Evolutionary conservation across 352 stramenopile species (phyloP).

Genomic region (Phytophthora syringae): DNA sequence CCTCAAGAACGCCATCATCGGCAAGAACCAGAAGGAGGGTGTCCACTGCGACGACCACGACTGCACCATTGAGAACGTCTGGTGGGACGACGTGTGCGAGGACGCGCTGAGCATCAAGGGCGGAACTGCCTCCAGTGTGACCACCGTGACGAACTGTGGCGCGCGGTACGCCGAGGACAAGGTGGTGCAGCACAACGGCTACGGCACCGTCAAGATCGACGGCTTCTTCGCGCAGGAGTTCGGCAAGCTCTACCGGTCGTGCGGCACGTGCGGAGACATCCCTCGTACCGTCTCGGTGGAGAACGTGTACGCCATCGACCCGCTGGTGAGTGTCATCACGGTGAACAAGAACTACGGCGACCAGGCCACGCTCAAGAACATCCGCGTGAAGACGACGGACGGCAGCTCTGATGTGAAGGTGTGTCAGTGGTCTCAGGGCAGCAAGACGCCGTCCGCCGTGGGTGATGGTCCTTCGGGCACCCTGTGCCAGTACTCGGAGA

Average conservation of each 20-base stretch:
- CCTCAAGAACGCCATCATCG: too few species aligned
- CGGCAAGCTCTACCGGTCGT: conserved; percentile 28
- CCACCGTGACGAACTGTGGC: conserved; percentile 38
- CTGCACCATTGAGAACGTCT: too few species aligned
- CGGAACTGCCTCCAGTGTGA: too few species aligned
- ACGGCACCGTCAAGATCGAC: conserved; percentile 24
- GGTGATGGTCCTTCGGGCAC: conserved; percentile 27
- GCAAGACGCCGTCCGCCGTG: conserved; percentile 21
- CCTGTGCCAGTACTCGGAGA: conserved; percentile 30
- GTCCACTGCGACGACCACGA: too few species aligned
- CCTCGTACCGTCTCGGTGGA: conserved; percentile 32
- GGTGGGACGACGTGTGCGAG: too few species aligned
- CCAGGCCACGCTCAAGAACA: too few species aligned
- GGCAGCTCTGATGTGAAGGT: too few species aligned
- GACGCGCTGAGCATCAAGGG: too few species aligned
- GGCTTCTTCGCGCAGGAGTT: too few species aligned
- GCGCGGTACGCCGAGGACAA: conserved; percentile 51
- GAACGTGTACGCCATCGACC: conserved; percentile 41
- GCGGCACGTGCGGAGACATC: conserved; percentile 28
- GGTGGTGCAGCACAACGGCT: conserved; percentile 42
- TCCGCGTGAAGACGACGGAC: too few species aligned
- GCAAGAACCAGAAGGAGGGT: too few species aligned
- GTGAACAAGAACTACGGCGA: conserved; percentile 54
- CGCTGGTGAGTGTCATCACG: conserved; percentile 38
- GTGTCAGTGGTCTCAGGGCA: too few species aligned